Evolutionary conservation across 306 rosid genomes (phyloP), one percentile per base, ranked within the genome.

Genomic region (Potentilla sterilis): DNA sequence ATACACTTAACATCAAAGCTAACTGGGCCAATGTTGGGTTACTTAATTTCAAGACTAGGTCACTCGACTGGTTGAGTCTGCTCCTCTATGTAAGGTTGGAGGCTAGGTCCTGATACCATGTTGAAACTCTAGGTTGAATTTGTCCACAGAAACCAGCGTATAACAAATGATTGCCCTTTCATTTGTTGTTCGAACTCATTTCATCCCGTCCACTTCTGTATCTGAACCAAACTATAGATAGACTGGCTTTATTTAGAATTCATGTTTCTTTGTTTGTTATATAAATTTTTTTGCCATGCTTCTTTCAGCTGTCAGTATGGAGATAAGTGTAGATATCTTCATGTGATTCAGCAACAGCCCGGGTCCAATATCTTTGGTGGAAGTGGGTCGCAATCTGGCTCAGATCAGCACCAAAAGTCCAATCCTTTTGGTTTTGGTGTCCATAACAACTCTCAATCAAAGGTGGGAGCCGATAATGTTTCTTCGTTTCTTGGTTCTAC

Each of bases 361-460:
- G 89, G 78, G 74, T 48, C 89, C 41, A 86, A 81, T 66, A 65
- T 9, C 74, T 64, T 85, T 80, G 83, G n/a, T n/a, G n/a, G n/a
- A n/a, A n/a, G n/a, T n/a, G n/a, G n/a, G n/a, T n/a, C n/a, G n/a
- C n/a, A n/a, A n/a, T n/a, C n/a, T n/a, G n/a, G 55, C 62, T 74
- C 90, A 9, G 70, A 70, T 16, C 90, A 79, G 37, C 91, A 85
- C 38, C 82, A 82, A 51, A 91, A 82, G 82, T 42, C 81, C 57
- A 94, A 90, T 78, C 93, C 97, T 76, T 94, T 83, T 84, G 97
- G 96, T 48, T 94, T 94, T 75, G 97, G 98, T 24, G 61, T 67
- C 74, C 96, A 88, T 37, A 86, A 80, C 80, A 82, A 61, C 69
- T 67, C 88, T 66, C 88, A 86, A 9, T 73, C 78, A 68, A 84